Percentiles rank a stretch among this genome's conserved stretches.
Evolutionary conservation across 2,329 filamentous ascomycete species (phyloP).

Genomic region (Diaporthe ilicicola): DNA sequence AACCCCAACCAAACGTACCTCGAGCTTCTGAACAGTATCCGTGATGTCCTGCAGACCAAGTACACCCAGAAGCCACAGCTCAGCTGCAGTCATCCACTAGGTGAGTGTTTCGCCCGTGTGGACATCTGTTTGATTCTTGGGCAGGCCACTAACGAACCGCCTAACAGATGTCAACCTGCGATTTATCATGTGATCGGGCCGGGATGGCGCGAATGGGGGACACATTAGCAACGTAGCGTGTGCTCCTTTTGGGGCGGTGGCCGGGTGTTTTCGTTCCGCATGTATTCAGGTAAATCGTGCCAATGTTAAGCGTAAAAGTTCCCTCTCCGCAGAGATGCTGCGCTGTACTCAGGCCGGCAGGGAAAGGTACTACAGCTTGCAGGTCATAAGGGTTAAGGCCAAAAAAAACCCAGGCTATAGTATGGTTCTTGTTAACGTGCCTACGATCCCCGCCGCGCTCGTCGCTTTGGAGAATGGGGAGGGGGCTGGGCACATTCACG

Average conservation of each 20-base stretch:
- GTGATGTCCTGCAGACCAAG: slow-evolving; percentile 85
- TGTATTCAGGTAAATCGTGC: not conserved
- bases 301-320: too few species aligned
- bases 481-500: not conserved
- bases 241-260: not conserved
- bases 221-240: not conserved
- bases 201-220: not conserved
- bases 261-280: not conserved
- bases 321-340: too few species aligned
- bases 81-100: slow-evolving; percentile 93
- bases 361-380: too few species aligned
- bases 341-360: too few species aligned
- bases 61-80: slow-evolving; percentile 96
- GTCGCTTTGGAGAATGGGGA: not conserved
- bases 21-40: slow-evolving; percentile 92
- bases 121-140: not conserved
- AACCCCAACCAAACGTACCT: slow-evolving; percentile 97
- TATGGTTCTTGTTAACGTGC: too few species aligned
- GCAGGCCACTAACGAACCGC: not conserved
- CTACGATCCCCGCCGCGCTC: too few species aligned
- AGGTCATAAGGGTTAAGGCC: too few species aligned
- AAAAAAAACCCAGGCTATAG: too few species aligned
- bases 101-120: slow-evolving; percentile 63
- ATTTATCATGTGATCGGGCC: slow-evolving; percentile 31
- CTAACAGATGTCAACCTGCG: slow-evolving; percentile 28